phyloP scores from a whole-genome alignment of 2,329 filamentous ascomycete species.

The Lasiodiplodia citricola region DNA sequence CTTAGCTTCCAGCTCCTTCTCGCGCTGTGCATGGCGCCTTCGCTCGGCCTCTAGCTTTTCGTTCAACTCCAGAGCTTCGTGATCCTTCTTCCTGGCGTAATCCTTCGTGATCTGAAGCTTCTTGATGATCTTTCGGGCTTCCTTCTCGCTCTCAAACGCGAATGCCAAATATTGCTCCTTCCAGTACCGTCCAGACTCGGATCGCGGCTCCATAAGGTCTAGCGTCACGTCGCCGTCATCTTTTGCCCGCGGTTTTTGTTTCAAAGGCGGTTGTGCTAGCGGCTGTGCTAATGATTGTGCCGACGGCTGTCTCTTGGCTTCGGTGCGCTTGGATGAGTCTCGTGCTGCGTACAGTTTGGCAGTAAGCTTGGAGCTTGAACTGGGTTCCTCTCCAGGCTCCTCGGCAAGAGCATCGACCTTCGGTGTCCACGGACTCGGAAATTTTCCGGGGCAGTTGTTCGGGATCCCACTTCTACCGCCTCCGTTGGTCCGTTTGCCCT shows the following conservation, averaged over 20 bases:
- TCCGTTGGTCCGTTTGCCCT: conserved; percentile 53
- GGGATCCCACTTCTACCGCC: conserved; percentile 55
- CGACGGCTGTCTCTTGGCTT: conserved; percentile 33
- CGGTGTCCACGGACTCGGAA: conserved; percentile 58
- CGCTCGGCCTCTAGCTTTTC: conserved; percentile 72
- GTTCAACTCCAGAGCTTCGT: conserved; percentile 69
- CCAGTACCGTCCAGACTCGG: conserved; percentile 79
- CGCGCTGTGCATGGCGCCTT: conserved; percentile 67
- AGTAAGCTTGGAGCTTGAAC: conserved; percentile 49
- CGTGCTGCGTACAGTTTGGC: conserved; percentile 52
- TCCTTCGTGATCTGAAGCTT: conserved; percentile 82
- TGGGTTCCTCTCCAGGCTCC: conserved; percentile 38
- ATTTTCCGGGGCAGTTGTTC: conserved; percentile 53
- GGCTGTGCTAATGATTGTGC: conserved; percentile 32
- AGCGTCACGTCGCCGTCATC: conserved; percentile 68
- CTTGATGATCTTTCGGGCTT: conserved; percentile 77
- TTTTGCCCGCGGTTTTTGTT: conserved; percentile 33
- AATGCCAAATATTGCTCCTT: conserved; percentile 78
- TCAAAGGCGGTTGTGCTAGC: neutral
- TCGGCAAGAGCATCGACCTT: conserved; percentile 40
- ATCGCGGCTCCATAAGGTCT: conserved; percentile 75
- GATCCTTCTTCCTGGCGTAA: conserved; percentile 78
- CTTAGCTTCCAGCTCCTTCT: conserved; percentile 66
- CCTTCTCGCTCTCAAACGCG: conserved; percentile 71
- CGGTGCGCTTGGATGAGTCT: conserved; percentile 43